These are phyloP conservation scores for Smittium mucronatum DNA, from an alignment of 371 early-diverging fungal genomes.

Conservation along the genomic window DNA sequence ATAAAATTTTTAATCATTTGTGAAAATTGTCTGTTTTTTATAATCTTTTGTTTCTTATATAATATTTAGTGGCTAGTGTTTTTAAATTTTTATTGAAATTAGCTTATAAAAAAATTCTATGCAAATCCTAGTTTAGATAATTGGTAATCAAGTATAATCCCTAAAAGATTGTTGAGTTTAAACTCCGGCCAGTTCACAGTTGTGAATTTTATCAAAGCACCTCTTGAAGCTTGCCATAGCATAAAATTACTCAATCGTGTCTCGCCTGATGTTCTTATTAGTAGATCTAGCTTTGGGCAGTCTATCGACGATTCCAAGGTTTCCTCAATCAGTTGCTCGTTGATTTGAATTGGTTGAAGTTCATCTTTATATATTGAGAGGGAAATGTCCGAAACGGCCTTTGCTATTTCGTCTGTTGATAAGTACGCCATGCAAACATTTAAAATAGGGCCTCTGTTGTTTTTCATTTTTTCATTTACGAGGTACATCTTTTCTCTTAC, in stretches of 20 bases:
- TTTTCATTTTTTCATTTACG: conserved; percentile 51
- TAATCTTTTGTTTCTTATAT: too few species aligned
- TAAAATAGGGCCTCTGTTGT: conserved; percentile 53
- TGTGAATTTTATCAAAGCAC: conserved; percentile 72
- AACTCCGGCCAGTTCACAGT: conserved; percentile 92
- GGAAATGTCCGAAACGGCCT: conserved; percentile 38
- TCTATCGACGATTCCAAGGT: conserved; percentile 27
- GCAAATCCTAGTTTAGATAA: conserved; percentile 12
- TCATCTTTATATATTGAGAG: conserved; percentile 51
- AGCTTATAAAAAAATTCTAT: too few species aligned
- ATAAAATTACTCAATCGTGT: conserved; percentile 93
- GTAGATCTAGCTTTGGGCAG: conserved; percentile 77
- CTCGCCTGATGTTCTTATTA: conserved; percentile 96
- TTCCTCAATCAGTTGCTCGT: neutral
- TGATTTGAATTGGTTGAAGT: conserved; percentile 52
- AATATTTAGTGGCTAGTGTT: too few species aligned
- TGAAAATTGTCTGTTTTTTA: too few species aligned
- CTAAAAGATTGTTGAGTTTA: conserved; percentile 68
- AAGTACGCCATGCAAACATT: conserved; percentile 96
- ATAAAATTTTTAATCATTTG: too few species aligned
- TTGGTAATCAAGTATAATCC: conserved; percentile 73
- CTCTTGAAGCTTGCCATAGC: conserved; percentile 76
- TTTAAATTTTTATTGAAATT: too few species aligned
- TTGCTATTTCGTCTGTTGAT: conserved; percentile 82
- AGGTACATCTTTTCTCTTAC: conserved; percentile 46